These are phyloP conservation scores for Solanum virginianum DNA, from an alignment of 257 asterid genomes.

Conservation along the genomic window DNA sequence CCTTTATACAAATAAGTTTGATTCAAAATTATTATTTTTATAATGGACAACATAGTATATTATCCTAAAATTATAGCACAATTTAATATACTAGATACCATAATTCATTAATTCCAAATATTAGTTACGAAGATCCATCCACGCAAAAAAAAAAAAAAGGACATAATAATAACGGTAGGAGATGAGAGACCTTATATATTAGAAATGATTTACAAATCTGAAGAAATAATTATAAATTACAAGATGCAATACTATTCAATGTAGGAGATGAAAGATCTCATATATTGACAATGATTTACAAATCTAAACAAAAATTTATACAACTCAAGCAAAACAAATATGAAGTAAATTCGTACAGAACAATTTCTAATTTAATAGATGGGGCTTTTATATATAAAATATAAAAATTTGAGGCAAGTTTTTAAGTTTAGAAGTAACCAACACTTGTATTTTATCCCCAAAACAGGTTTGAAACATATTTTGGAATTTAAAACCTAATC, in stretches of 20 bases:
- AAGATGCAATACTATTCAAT: too few species aligned
- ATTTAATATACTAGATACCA: too few species aligned
- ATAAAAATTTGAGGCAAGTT: neutral
- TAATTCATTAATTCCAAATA: too few species aligned
- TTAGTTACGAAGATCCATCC: too few species aligned
- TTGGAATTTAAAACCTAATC: neutral
- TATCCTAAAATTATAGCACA: too few species aligned
- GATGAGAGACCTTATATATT: neutral
- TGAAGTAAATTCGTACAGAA: neutral
- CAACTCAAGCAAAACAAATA: neutral
- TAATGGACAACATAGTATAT: neutral
- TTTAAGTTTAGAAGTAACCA: too few species aligned
- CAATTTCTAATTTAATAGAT: neutral
- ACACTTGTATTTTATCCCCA: neutral
- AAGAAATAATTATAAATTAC: too few species aligned
- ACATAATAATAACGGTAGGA: neutral
- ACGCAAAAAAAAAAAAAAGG: too few species aligned
- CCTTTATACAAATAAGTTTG: too few species aligned
- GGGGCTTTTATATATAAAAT: too few species aligned
- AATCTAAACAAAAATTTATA: neutral
- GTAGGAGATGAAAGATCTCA: neutral
- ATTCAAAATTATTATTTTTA: neutral
- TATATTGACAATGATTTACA: too few species aligned
- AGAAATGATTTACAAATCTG: neutral
- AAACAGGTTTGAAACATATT: too few species aligned